These are phyloP conservation scores for Suillus clintonianus DNA, from an alignment of 768 basidiomycete genomes.

Conservation along the genomic window DNA sequence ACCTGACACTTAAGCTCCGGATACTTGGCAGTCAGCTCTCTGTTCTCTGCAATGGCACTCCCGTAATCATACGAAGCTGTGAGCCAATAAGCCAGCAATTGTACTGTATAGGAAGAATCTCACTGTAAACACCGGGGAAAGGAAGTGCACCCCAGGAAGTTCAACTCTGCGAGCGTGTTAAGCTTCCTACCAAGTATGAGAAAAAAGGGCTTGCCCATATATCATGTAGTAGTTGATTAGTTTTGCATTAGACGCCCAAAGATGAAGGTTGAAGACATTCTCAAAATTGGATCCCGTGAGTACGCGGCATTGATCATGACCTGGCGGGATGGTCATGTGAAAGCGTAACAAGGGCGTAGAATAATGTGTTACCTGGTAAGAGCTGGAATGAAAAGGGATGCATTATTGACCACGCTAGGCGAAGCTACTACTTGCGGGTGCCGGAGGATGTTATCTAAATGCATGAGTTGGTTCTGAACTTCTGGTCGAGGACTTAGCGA, in stretches of 20 bases:
- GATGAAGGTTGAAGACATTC: constrained; percentile 75
- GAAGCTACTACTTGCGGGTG: too few species aligned
- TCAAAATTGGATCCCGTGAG: constrained; percentile 75
- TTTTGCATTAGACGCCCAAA: constrained; percentile 83
- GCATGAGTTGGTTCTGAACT: too few species aligned
- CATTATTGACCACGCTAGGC: too few species aligned
- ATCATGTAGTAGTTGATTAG: constrained; percentile 86
- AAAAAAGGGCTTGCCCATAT: constrained; percentile 53
- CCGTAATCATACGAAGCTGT: constrained; percentile 80
- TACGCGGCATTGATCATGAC: constrained; percentile 62
- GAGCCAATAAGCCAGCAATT: background rate
- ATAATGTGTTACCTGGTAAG: constrained; percentile 48
- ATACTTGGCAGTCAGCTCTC: constrained; percentile 67
- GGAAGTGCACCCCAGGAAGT: constrained; percentile 86
- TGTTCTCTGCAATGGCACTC: constrained; percentile 65
- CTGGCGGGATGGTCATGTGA: constrained; percentile 29
- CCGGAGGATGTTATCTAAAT: too few species aligned
- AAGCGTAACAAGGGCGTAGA: background rate
- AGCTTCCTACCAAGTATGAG: background rate
- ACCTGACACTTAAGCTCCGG: constrained; percentile 75
- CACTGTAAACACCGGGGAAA: constrained; percentile 71
- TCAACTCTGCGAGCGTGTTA: constrained; percentile 49
- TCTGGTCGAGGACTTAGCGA: too few species aligned
- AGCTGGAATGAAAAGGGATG: too few species aligned
- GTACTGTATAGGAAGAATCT: constrained; percentile 15